Base-by-base conservation (phyloP, 345 rosid genomes). In the Heritiera fomes region DNA sequence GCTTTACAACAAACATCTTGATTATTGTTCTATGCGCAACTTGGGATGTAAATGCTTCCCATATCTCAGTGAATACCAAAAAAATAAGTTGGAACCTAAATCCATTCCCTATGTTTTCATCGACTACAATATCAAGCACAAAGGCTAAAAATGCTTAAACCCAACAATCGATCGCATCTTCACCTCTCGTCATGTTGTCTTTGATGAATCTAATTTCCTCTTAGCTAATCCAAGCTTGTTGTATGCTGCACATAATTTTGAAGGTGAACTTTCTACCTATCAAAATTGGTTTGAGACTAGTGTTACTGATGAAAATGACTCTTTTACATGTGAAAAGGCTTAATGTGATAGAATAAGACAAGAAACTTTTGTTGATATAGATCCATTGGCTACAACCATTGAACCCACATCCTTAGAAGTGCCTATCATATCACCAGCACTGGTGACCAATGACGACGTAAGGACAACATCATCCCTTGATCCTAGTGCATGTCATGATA, bases 91-190 rank as follows among this genome's bases (percentile, higher is more conserved):
- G 5, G 15, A 20, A 1, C 38, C 34, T 1, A 28, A 67, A 7
- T n/a, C 64, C 0, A 0, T 7, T 0, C 18, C 6, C 3, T 67
- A 23, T 14, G 15, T 66, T 0, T 77, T 77, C 3, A 20, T 77
- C 6, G 53, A 45, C 9, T 77, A 66, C 1, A 66, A 45, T 2
- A 7, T 4, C 0, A n/a, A 5, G 7, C 66, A 53, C 30, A 53
- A 77, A 1, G 55, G 45, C 0, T 52, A 65, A 0, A n/a, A 53
- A 8, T 77, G 64, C 4, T 15, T 66, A 0, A 7, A 77, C 4
- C n/a, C 63, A 0, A 6, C 28, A 23, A 38, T 1, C 0, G n/a
- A 73, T 0, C 8, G 14, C 1, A 43, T 20, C 0, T 77, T 18
- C 20, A 11, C 67, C 2, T 41, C 65, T 5, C 5, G 9, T 0